Percentiles rank a stretch among this genome's conserved stretches.
Evolutionary conservation across 1,284 basidiomycete species (phyloP).

Genomic region (Cryptococcus sp.): DNA sequence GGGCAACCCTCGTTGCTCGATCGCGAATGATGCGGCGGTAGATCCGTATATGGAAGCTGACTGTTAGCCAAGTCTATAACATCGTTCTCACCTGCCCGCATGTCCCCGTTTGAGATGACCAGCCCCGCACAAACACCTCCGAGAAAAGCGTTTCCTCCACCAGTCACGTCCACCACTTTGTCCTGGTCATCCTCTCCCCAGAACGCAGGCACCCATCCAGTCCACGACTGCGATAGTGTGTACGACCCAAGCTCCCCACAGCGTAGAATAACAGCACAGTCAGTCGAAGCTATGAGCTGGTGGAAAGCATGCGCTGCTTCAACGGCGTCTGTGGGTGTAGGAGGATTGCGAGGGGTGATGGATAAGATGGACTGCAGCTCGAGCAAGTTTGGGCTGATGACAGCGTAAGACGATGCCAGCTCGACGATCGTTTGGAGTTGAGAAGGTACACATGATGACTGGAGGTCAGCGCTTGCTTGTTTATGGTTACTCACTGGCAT

Average conservation of each 20-base stretch:
- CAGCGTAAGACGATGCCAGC: conserved; percentile 28
- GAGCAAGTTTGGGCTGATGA: conserved; percentile 56
- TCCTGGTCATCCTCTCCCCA: conserved; percentile 60
- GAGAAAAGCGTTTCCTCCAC: conserved; percentile 84
- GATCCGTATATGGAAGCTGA: conserved; percentile 70
- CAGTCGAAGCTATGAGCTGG: conserved; percentile 60
- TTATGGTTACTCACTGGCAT: conserved; percentile 52
- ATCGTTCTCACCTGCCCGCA: conserved; percentile 62
- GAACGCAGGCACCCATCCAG: conserved; percentile 73
- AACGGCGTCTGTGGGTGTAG: conserved; percentile 58
- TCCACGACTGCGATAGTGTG: conserved; percentile 50
- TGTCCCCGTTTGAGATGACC: conserved; percentile 60
- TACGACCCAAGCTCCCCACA: conserved; percentile 76
- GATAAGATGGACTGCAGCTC: conserved; percentile 41
- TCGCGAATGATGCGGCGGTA: conserved; percentile 76
- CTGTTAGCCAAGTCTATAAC: conserved; percentile 1
- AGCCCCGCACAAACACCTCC: conserved; percentile 80
- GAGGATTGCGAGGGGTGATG: conserved; percentile 33
- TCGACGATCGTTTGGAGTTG: conserved; percentile 57
- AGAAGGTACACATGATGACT: conserved; percentile 76
- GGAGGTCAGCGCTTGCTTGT: conserved; percentile 3
- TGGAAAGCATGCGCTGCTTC: conserved; percentile 64
- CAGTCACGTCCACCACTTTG: conserved; percentile 79
- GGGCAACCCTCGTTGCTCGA: conserved; percentile 80
- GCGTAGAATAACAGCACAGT: conserved; percentile 65